Base-by-base conservation (phyloP, 2,329 filamentous ascomycete genomes). In the Daldinia eschscholtzii region DNA sequence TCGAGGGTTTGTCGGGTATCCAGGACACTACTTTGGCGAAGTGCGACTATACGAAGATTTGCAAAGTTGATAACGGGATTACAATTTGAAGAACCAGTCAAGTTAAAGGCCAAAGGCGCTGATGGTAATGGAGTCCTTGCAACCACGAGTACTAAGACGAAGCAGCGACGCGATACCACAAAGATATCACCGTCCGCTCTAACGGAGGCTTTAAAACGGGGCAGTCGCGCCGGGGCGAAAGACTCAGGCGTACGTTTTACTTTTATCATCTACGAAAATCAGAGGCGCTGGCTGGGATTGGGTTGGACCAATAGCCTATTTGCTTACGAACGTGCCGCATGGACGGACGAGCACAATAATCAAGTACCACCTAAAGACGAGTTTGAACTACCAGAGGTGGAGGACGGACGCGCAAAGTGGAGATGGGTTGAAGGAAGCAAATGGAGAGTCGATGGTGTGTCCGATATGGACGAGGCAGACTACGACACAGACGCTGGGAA, bases 331-430 rank as follows among this genome's bases (percentile, higher is more conserved):
- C 87, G 96, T 46, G 87, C 91, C 1, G 87, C 94, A 0, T 99
- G 96, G 95, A 98, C 96, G 0, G 96, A 99, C 79, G 96, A 99
- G 80, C 94, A 98, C 78, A 88, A 97, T 62, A 97, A 97, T 69
- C 78, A 90, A 0, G 91, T 93, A 3, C 90, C 93, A 0, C 81
- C 90, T 0, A 94, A 91, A 72, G 92, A 96, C 48, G 87, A 87
- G 50, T 89, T 89, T 71, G 87, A 89, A 74, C 80, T 90, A 15
- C 87, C 88, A 2, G 86, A 88, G 61, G 87, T 89, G 0, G 88
- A 89, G 70, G 87, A 90, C 61, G 85, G 85, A 10, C 86, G 85
- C 63, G 82, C 81, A 12, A 87, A 86, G 83, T 89, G 87, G 87
- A 80, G 91, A 66, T 99, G 96, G 96, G 93, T 93, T 0, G 87